These are phyloP conservation scores for Trifolium pratense DNA, from an alignment of 306 rosid genomes.

Conservation along the genomic window DNA sequence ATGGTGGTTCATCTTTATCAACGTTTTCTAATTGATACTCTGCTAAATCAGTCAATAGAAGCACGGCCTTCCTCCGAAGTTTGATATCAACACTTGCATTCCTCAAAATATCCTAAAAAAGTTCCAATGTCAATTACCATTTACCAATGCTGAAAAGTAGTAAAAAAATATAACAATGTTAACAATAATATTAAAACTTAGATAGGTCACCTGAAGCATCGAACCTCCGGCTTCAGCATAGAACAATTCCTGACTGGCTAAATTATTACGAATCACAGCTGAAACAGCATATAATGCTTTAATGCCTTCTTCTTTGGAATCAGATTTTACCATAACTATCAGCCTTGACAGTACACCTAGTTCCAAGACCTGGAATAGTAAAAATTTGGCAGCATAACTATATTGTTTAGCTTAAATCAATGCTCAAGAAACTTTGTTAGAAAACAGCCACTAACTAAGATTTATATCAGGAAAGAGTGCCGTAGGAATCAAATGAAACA, in stretches of 20 bases:
- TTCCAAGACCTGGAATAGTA: conserved; percentile 63
- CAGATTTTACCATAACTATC: conserved; percentile 71
- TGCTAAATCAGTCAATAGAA: conserved; percentile 72
- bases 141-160: conserved; percentile 14
- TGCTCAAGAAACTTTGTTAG: neutral
- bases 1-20: conserved; percentile 51
- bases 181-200: conserved; percentile 17
- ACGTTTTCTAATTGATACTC: conserved; percentile 59
- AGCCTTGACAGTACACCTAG: conserved; percentile 70
- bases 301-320: conserved; percentile 71
- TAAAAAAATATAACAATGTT: conserved; percentile 4
- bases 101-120: conserved; percentile 67
- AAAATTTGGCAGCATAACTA: conserved; percentile 30
- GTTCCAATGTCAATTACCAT: conserved; percentile 5
- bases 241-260: conserved; percentile 67
- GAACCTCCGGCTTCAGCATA: conserved; percentile 64
- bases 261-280: conserved; percentile 68
- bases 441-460: neutral
- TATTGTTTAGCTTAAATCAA: conserved; percentile 33
- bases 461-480: neutral
- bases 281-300: conserved; percentile 91
- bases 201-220: conserved; percentile 68
- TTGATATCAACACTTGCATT: conserved; percentile 65
- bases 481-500: neutral
- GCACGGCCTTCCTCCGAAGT: conserved; percentile 74